These are phyloP conservation scores for Phytophthora sansomeana DNA, from an alignment of 352 stramenopile genomes.

Conservation along the genomic window DNA sequence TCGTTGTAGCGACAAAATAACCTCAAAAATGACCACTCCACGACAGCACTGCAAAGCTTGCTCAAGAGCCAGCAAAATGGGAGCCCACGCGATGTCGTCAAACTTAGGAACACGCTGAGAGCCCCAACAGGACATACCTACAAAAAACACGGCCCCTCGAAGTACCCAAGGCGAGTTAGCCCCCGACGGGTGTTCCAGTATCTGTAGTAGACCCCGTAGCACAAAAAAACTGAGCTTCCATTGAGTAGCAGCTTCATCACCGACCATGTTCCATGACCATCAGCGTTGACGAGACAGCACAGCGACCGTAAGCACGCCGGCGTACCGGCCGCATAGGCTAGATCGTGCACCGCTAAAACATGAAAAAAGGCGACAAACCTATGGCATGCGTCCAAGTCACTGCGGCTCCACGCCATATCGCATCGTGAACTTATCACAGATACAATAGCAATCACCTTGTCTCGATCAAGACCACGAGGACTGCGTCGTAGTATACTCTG, in stretches of 20 bases:
- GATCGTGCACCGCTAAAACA: constrained; percentile 64
- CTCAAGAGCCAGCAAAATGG: constrained; percentile 76
- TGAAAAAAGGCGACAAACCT: constrained; percentile 83
- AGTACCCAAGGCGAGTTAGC: constrained; percentile 76
- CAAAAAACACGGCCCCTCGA: constrained; percentile 85
- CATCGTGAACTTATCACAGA: constrained; percentile 71
- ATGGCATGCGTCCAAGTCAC: constrained; percentile 78
- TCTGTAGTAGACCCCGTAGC: constrained; percentile 66
- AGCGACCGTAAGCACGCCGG: constrained; percentile 74
- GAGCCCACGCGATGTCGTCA: constrained; percentile 77
- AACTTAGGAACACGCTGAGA: constrained; percentile 80
- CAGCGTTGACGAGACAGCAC: constrained; percentile 86
- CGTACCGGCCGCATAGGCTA: constrained; percentile 68
- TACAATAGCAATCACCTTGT: constrained; percentile 76
- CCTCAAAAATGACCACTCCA: constrained; percentile 87
- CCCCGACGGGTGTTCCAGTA: constrained; percentile 72
- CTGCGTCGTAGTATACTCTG: constrained; percentile 77
- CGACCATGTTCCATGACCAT: constrained; percentile 84
- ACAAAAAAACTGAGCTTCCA: constrained; percentile 70
- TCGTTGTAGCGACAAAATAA: constrained; percentile 87
- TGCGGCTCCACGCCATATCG: constrained; percentile 74
- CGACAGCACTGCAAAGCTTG: constrained; percentile 68
- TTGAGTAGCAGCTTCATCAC: constrained; percentile 84
- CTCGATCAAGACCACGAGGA: constrained; percentile 59
- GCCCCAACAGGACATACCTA: constrained; percentile 91